Percentiles rank a stretch among this genome's conserved stretches.
phyloP scores from a whole-genome alignment of 495 filamentous ascomycete species.

The Cercophora sp. region DNA sequence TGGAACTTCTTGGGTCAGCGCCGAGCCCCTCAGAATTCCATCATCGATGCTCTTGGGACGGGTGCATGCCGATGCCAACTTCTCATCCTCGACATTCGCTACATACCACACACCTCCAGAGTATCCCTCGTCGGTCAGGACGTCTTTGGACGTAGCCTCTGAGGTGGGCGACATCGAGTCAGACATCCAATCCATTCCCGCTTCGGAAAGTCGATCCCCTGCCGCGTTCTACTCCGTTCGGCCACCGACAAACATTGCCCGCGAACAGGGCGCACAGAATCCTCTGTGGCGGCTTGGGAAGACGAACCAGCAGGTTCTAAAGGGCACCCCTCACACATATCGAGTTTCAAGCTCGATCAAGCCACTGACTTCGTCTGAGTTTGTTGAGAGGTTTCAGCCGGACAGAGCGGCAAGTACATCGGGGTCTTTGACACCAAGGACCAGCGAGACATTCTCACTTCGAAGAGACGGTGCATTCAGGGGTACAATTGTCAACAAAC shows the following conservation, averaged over 20 bases:
- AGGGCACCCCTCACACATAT: background rate
- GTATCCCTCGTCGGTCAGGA: constrained; percentile 20
- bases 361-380: constrained; percentile 12
- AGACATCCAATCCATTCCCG: background rate
- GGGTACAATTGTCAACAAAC: background rate
- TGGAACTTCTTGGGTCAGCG: constrained; percentile 23
- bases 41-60: constrained; percentile 15
- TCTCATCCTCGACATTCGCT: constrained; percentile 9
- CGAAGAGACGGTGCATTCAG: too few relatives aligned
- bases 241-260: background rate
- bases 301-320: too few relatives aligned
- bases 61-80: constrained; percentile 3
- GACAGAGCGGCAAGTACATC: background rate
- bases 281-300: background rate
- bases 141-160: too few relatives aligned
- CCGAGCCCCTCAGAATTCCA: constrained; percentile 29
- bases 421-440: background rate
- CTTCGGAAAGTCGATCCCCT: background rate
- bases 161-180: too few relatives aligned
- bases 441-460: too few relatives aligned
- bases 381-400: constrained; percentile 10
- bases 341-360: background rate
- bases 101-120: constrained; percentile 22
- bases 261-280: constrained; percentile 1
- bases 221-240: background rate